These are phyloP conservation scores for Syzygium jambos DNA, from an alignment of 345 rosid genomes.

Conservation along the genomic window DNA sequence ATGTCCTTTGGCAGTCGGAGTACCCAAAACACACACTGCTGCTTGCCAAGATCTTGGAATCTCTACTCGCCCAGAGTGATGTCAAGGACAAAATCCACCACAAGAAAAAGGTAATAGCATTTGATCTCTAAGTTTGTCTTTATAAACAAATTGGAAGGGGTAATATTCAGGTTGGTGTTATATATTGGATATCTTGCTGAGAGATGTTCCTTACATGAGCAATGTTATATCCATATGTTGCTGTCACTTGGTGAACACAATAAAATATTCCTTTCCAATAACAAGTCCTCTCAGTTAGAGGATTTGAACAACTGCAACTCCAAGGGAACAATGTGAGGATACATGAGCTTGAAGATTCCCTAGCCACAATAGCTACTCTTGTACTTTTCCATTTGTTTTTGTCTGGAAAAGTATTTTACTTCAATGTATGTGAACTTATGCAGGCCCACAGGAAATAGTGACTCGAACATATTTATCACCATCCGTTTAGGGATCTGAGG, in stretches of 20 bases:
- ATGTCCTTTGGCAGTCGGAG: conserved; percentile 54
- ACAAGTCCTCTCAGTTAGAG: neutral
- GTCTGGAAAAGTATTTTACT: neutral
- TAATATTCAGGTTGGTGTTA: neutral
- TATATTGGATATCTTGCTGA: neutral
- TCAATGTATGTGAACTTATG: neutral
- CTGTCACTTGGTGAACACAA: neutral
- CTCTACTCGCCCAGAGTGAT: conserved; percentile 51
- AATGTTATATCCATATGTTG: neutral
- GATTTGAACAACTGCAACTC: neutral
- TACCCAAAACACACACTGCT: conserved; percentile 71
- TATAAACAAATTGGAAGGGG: neutral
- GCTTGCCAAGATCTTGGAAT: conserved; percentile 82
- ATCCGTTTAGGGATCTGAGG: neutral
- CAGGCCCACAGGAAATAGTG: neutral
- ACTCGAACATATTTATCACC: neutral
- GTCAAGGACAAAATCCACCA: conserved; percentile 56
- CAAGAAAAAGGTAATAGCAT: conserved; percentile 46
- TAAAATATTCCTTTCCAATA: neutral
- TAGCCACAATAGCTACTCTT: neutral
- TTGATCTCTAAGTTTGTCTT: neutral
- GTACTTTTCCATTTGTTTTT: neutral
- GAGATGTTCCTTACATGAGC: neutral
- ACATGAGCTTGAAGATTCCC: neutral
- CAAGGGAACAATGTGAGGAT: neutral